These are phyloP conservation scores for Ceraceosorus bombacis DNA, from an alignment of 1,284 basidiomycete genomes.

Conservation along the genomic window DNA sequence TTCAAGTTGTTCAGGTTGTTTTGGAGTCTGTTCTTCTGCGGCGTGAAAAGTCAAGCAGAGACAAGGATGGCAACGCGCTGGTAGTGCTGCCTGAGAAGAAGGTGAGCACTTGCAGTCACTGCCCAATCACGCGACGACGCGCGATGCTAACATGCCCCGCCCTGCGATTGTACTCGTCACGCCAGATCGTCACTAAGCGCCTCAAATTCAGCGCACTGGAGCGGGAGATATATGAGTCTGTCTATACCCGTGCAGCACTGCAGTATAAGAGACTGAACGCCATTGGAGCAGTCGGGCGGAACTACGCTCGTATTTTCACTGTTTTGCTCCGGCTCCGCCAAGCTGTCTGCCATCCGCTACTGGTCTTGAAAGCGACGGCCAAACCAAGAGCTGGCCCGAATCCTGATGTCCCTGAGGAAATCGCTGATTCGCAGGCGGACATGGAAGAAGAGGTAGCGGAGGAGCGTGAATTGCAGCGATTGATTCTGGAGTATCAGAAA, in stretches of 20 bases:
- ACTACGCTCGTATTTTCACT: constrained; percentile 50
- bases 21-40: constrained; percentile 58
- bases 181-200: constrained; percentile 15
- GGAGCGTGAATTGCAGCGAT: constrained; percentile 15
- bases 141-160: no score
- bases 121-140: no score
- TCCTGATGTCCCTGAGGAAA: constrained; percentile 15
- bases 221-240: constrained; percentile 48
- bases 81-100: constrained; percentile 82
- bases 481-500: constrained; percentile 14
- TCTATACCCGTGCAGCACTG: constrained; percentile 40
- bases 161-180: neutral
- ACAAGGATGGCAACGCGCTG: constrained; percentile 76
- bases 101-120: constrained; percentile 46
- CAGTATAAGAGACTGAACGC: constrained; percentile 35
- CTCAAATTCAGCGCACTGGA: constrained; percentile 37
- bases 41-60: constrained; percentile 87
- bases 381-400: constrained; percentile 7
- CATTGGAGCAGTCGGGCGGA: constrained; percentile 36
- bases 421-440: constrained; percentile 6
- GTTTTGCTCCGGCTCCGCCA: constrained; percentile 51
- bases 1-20: constrained; percentile 46
- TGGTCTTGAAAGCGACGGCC: constrained; percentile 43
- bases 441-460: constrained; percentile 17
- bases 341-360: constrained; percentile 50